Evolutionary conservation across 768 basidiomycete species (phyloP).

Genomic region (Calocybe indica): DNA sequence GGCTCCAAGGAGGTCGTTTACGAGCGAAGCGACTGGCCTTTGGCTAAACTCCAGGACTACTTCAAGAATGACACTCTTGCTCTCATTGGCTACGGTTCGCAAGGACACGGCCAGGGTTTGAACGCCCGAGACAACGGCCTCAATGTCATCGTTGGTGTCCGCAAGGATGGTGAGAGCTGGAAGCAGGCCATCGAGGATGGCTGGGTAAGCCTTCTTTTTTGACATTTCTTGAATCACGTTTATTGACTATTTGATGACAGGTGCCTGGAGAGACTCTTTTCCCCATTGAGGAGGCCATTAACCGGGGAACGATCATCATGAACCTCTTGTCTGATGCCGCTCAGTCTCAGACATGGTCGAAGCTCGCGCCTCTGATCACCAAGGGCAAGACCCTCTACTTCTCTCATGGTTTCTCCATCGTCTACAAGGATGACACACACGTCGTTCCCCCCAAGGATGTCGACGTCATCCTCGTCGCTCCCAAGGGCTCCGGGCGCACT

Average conservation of each 20-base stretch:
- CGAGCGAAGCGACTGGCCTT: conserved; percentile 96
- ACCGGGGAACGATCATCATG: conserved; percentile 98
- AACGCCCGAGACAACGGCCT: conserved; percentile 99
- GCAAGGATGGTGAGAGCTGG: conserved; percentile 96
- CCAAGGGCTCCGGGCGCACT: conserved; percentile 97
- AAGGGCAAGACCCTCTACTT: conserved; percentile 99
- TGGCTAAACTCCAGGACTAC: conserved; percentile 97
- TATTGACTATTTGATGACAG: conserved; percentile 27
- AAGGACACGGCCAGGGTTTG: conserved; percentile 97
- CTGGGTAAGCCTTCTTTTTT: conserved; percentile 55
- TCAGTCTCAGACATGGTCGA: conserved; percentile 94
- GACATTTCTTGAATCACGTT: conserved; percentile 1
- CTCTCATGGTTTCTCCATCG: conserved; percentile 98
- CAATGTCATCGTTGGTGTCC: conserved; percentile 98
- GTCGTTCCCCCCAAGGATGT: conserved; percentile 90
- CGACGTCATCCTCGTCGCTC: conserved; percentile 98
- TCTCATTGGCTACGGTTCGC: conserved; percentile 98
- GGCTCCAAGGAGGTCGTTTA: conserved; percentile 91
- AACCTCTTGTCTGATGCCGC: conserved; percentile 98
- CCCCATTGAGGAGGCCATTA: conserved; percentile 96
- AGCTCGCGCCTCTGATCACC: conserved; percentile 89
- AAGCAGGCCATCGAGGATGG: conserved; percentile 92
- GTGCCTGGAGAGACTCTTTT: conserved; percentile 97
- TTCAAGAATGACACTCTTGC: conserved; percentile 99
- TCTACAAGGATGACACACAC: conserved; percentile 96